Conservation (phyloP, 176 grass and related monocot genomes). For the Urochloa ruziziensis region DNA sequence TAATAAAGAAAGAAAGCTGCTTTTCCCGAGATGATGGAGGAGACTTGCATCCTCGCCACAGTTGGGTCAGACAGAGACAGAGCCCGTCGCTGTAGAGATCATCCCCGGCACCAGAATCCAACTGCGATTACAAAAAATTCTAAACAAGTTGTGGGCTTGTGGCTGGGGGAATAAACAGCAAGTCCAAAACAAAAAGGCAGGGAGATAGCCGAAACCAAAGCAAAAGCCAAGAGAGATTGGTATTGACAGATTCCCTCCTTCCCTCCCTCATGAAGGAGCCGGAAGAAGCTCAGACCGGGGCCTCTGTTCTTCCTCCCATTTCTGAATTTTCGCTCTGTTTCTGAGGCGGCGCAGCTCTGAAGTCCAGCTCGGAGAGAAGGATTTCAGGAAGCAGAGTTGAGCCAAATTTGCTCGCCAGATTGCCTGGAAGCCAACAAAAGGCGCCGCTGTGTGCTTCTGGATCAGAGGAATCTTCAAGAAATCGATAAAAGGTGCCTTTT, state of each 20-base stretch:
- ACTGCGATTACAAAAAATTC: background rate
- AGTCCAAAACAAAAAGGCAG: background rate
- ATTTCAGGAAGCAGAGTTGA: background rate
- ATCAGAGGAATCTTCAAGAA: background rate
- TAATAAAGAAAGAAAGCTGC: background rate
- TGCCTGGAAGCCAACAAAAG: background rate
- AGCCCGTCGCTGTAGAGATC: constrained; percentile 10
- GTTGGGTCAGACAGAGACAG: constrained; percentile 1
- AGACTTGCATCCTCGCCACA: constrained; percentile 4
- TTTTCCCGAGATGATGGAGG: constrained; percentile 21
- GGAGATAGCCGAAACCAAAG: background rate
- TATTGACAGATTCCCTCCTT: constrained; percentile 18
- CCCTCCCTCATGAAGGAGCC: background rate
- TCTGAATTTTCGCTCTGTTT: background rate
- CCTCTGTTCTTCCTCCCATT: background rate
- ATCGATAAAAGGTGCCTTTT: background rate
- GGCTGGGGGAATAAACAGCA: background rate
- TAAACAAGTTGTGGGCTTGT: background rate
- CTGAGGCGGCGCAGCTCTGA: background rate
- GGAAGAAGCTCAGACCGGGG: background rate
- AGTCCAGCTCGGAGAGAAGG: background rate
- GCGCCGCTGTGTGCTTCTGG: background rate
- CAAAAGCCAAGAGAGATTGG: constrained; percentile 19
- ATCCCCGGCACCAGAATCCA: constrained; percentile 18
- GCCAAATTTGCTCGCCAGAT: background rate